Evolutionary conservation across 106 monocot genomes (phyloP), one percentile per base, ranked within the genome.

Genomic region (Posidonia australis): DNA sequence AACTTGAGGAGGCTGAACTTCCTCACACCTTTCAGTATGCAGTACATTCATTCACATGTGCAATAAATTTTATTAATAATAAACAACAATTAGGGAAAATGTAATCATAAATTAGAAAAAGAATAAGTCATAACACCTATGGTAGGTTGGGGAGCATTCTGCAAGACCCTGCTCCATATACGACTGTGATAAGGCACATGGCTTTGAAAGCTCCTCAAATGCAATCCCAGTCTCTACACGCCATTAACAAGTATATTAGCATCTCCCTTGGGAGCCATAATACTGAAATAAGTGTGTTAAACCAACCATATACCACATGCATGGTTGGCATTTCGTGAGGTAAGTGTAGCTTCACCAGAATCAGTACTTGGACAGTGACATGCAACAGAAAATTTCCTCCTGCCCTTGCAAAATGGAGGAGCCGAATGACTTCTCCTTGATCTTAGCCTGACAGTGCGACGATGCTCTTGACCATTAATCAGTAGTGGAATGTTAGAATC

Each of bases 381-480:
- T 72, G 80, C 43, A 32, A 67, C 58, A 29, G 74, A 65, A 63
- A 72, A 83, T 70, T 73, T 90, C 29, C 28, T 49, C 74, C 79
- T 87, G 27, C 56, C 72, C 51, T 67, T 83, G 72, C 79, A 79
- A 73, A 98, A 85, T 54, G 96, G 90, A 36, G 96, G 96, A 53
- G 96, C 90, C 67, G 96, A 91, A 58, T 22, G 60, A 65, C 96
- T 85, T 83, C 96, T 86, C 56, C 56, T 77, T 54, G 72, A 64
- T 64, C 80, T 72, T 43, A 54, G 24, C 46, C 20, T 46, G 44
- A 25, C 14, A 25, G 46, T 26, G 32, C 23, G 13, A 13, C 44
- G 46, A 46, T 22, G 9, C 13, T 46, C 19, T 23, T 46, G 26
- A 13, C 26, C 24, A 20, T 25, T 27, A 21, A 64, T 0, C 23